phyloP scores from a whole-genome alignment of 495 filamentous ascomycete genomes.

The Penicillium coprophilum region DNA sequence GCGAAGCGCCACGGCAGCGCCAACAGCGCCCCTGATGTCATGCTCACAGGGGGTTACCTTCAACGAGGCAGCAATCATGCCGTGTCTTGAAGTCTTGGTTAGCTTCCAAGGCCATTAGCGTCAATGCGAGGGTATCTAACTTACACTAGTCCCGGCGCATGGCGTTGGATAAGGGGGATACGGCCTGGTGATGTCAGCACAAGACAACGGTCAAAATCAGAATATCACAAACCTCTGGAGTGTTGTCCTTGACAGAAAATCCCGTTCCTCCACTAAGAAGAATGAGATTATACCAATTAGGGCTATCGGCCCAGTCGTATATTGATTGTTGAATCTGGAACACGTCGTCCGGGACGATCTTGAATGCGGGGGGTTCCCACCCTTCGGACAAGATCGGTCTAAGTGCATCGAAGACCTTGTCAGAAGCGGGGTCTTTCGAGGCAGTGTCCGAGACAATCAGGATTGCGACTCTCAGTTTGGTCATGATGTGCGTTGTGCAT shows the following conservation, averaged over 20 bases:
- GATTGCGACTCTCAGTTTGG: slow-evolving; percentile 57
- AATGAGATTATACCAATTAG: slow-evolving; percentile 67
- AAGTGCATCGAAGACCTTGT: slow-evolving; percentile 65
- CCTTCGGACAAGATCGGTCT: slow-evolving; percentile 64
- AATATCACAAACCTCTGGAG: slow-evolving; percentile 73
- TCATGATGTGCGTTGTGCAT: slow-evolving; percentile 17
- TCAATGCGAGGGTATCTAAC: slow-evolving; percentile 25
- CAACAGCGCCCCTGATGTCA: slow-evolving; percentile 18
- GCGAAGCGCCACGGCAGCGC: slow-evolving; percentile 2
- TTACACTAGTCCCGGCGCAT: slow-evolving; percentile 85
- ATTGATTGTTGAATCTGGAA: slow-evolving; percentile 72
- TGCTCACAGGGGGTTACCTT: slow-evolving; percentile 83
- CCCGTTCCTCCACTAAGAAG: slow-evolving; percentile 91
- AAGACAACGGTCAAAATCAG: slow-evolving; percentile 1
- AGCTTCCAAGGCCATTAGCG: slow-evolving; percentile 18
- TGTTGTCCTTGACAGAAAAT: slow-evolving; percentile 84
- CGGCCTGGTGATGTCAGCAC: slow-evolving; percentile 57
- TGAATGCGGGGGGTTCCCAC: slow-evolving; percentile 67
- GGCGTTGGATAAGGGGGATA: slow-evolving; percentile 79
- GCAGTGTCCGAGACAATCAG: slow-evolving; percentile 95
- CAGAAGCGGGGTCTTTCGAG: slow-evolving; percentile 73
- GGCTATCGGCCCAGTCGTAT: slow-evolving; percentile 63
- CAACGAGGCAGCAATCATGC: slow-evolving; percentile 85
- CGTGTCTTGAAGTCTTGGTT: slow-evolving; percentile 60
- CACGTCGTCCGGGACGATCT: slow-evolving; percentile 79